A percentile compares a stretch with the other conserved stretches of the same genome.
Conservation (phyloP, 345 rosid genomes). For the sweet orange (Citrus sinensis) region DNA sequence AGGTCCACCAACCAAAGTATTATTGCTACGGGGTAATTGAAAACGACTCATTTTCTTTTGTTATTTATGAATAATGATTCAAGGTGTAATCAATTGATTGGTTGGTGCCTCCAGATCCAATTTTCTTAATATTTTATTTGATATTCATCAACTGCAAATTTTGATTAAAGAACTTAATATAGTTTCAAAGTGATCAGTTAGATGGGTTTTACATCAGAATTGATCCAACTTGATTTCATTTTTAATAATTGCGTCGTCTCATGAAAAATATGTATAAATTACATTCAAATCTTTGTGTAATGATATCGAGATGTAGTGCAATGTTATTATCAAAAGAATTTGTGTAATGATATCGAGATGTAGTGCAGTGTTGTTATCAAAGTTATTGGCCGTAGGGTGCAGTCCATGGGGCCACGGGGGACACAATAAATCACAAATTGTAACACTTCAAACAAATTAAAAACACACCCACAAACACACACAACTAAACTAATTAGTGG, state of each 20-base stretch:
- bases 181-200: background rate
- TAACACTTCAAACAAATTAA: too few relatives aligned
- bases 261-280: too few relatives aligned
- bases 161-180: too few relatives aligned
- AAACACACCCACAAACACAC: too few relatives aligned
- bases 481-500: too few relatives aligned
- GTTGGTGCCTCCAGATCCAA: background rate
- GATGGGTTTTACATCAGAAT: background rate
- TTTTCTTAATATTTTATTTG: background rate
- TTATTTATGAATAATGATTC: background rate
- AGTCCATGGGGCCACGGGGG: too few relatives aligned
- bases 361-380: background rate
- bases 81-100: background rate
- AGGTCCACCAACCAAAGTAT: background rate
- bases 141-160: background rate
- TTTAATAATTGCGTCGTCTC: too few relatives aligned
- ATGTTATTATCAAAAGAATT: background rate
- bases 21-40: background rate
- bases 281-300: too few relatives aligned
- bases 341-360: background rate
- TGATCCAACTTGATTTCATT: background rate
- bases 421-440: too few relatives aligned
- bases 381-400: background rate
- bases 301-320: background rate
- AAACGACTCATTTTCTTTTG: background rate